Conservation (phyloP, 495 filamentous ascomycete genomes). For the Acidiella bohemica region DNA sequence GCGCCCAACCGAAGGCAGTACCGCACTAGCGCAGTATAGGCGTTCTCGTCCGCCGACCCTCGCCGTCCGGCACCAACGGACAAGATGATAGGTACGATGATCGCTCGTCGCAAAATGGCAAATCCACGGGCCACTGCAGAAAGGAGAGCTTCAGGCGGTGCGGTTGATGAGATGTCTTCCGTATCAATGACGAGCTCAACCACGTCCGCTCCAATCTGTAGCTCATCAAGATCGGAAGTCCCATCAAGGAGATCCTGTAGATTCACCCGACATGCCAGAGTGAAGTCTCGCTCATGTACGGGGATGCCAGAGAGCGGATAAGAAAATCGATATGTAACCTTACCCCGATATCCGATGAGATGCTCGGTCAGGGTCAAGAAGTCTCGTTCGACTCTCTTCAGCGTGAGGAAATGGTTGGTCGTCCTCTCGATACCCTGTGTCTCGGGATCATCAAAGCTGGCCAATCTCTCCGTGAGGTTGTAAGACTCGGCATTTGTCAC, state of each 20-base stretch:
- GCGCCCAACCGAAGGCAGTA: conserved; percentile 59
- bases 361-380: conserved; percentile 54
- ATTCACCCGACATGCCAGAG: conserved; percentile 51
- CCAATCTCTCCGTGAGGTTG: conserved; percentile 32
- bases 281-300: conserved; percentile 49
- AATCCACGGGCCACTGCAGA: conserved; percentile 42
- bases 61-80: conserved; percentile 36
- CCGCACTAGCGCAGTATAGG: conserved; percentile 44
- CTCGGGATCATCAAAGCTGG: conserved; percentile 18
- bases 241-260: conserved; percentile 45
- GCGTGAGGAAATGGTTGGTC: conserved; percentile 44
- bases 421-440: conserved; percentile 28
- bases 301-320: conserved; percentile 59
- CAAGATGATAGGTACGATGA: conserved; percentile 56
- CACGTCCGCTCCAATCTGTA: conserved; percentile 57
- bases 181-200: conserved; percentile 50
- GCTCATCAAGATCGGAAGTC: conserved; percentile 42
- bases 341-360: conserved; percentile 45
- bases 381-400: conserved; percentile 61
- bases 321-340: conserved; percentile 41
- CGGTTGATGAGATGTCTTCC: conserved; percentile 27
- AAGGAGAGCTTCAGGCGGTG: neutral
- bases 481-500: conserved; percentile 74
- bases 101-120: conserved; percentile 47
- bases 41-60: neutral